Conservation (phyloP, 2,329 filamentous ascomycete genomes). For the Penicillium occitanis region DNA sequence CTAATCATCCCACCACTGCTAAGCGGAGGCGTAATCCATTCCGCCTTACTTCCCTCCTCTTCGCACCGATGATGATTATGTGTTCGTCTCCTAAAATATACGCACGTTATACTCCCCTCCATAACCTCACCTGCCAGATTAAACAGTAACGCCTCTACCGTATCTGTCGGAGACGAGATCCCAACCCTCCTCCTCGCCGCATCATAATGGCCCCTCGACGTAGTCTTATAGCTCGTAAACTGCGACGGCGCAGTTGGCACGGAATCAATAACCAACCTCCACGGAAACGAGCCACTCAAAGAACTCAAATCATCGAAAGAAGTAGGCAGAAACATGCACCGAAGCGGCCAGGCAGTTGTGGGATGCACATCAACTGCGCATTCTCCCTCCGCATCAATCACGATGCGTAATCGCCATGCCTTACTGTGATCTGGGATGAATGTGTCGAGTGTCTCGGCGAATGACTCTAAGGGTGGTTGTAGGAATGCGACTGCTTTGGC, state of each 20-base stretch:
- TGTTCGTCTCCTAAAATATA: conserved; percentile 66
- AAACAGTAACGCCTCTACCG: conserved; percentile 73
- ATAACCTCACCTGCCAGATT: conserved; percentile 68
- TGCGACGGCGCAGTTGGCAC: conserved; percentile 53
- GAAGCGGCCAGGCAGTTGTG: conserved; percentile 28
- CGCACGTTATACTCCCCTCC: conserved; percentile 80
- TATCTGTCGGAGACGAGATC: conserved; percentile 47
- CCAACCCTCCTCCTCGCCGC: conserved; percentile 62
- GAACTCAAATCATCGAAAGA: conserved; percentile 7
- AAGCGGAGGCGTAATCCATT: conserved; percentile 81
- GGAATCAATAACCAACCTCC: conserved; percentile 56
- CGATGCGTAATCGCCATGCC: conserved; percentile 41
- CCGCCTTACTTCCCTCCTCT: conserved; percentile 18
- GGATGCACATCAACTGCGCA: conserved; percentile 36
- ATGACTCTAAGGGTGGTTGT: conserved; percentile 31
- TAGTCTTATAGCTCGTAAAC: conserved; percentile 88
- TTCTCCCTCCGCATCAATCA: conserved; percentile 33
- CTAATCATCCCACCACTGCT: conserved; percentile 78
- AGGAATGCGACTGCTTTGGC: conserved; percentile 32
- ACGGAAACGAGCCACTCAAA: conserved; percentile 31
- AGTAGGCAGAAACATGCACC: conserved; percentile 31
- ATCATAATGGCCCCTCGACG: conserved; percentile 69
- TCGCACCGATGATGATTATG: neutral
- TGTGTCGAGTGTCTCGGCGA: conserved; percentile 31
- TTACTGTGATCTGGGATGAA: conserved; percentile 35